Evolutionary conservation across 805 yeast genomes (phyloP).

Genomic region (Babjeviella inositovora): DNA sequence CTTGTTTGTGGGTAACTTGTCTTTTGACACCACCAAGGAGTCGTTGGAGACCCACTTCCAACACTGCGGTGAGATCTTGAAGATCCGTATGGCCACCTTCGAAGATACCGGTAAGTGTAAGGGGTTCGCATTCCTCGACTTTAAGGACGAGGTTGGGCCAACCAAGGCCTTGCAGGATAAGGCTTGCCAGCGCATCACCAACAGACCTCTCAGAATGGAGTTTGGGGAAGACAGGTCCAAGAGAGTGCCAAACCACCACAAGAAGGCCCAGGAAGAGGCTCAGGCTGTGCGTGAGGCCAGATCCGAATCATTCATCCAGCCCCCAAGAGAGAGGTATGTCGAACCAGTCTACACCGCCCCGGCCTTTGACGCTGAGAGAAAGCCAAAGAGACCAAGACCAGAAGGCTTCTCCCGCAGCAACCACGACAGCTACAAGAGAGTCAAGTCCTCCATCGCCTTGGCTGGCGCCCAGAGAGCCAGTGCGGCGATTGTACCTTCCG

Average conservation of each 20-base stretch:
- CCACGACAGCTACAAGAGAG: conserved; percentile 26
- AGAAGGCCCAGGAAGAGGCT: conserved; percentile 11
- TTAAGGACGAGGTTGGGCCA: conserved; percentile 66
- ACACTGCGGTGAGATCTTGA: conserved; percentile 77
- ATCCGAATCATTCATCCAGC: neutral
- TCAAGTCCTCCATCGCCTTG: conserved; percentile 70
- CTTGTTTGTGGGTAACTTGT: conserved; percentile 81
- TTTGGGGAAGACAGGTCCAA: conserved; percentile 91
- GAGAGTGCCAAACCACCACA: conserved; percentile 30
- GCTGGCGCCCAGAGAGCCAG: conserved; percentile 82
- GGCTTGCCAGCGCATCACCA: conserved; percentile 45
- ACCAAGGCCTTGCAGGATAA: conserved; percentile 69
- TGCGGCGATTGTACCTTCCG: conserved; percentile 75
- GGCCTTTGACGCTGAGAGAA: conserved; percentile 1
- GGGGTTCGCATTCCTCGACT: conserved; percentile 90
- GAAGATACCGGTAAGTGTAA: conserved; percentile 94
- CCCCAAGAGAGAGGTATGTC: conserved; percentile 1
- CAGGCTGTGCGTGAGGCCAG: conserved; percentile 1
- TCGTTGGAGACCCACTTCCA: conserved; percentile 67
- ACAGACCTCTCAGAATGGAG: conserved; percentile 72
- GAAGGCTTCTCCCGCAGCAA: too few relatives aligned
- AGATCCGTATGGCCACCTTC: conserved; percentile 94
- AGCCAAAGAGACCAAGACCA: conserved; percentile 4
- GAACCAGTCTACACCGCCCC: too few relatives aligned
- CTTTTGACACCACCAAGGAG: conserved; percentile 83